Evolutionary conservation across 148 eudicot species (phyloP), one percentile per base, ranked within the genome.

Genomic region (Tetragonia tetragonoides): DNA sequence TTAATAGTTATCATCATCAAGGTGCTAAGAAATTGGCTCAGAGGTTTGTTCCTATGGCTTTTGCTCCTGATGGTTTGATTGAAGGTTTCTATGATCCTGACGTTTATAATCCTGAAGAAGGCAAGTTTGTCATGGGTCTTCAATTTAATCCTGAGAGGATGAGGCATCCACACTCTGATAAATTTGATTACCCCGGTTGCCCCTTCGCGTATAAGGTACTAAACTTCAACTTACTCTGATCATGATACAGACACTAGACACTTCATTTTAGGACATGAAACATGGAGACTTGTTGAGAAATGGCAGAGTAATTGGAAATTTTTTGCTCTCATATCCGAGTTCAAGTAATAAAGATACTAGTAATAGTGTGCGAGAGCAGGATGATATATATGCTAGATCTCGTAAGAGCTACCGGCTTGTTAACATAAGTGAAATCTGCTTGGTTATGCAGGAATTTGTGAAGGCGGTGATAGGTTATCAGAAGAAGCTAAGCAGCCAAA

Each of bases 41-140:
- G 67, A 82, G 87, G 65, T 87, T 87, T 75, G 87, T 84, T 9
- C 85, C 89, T 20, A 84, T 87, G 89, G 89, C 89, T 18, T 79
- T 77, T 49, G 87, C 89, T 7, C 78, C 83, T n/a, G 89, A 87
- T 80, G 87, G 89, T 24, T 57, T 87, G 68, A 77, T 87, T 56
- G 89, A 87, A 87, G 89, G 87, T 65, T 87, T 87, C 42, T 87
- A 87, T 82, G 89, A 87, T 44, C 87, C 89, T 5, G 82, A 87
- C 79, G 79, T 49, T 28, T 87, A 87, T 75, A 77, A 82, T 61
- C 89, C 89, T 0, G 83, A 82, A 6, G 87, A 84, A 42, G 89
- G 89, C 0, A 87, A 84, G 68, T 87, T 87, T 21, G 82, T 87
- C 7, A 82, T 84, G 78, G 89, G 89, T 15, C 85, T 87, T 41